These are phyloP conservation scores for Vanrija sp. DNA, from an alignment of 1,284 basidiomycete species.

Conservation along the genomic window DNA sequence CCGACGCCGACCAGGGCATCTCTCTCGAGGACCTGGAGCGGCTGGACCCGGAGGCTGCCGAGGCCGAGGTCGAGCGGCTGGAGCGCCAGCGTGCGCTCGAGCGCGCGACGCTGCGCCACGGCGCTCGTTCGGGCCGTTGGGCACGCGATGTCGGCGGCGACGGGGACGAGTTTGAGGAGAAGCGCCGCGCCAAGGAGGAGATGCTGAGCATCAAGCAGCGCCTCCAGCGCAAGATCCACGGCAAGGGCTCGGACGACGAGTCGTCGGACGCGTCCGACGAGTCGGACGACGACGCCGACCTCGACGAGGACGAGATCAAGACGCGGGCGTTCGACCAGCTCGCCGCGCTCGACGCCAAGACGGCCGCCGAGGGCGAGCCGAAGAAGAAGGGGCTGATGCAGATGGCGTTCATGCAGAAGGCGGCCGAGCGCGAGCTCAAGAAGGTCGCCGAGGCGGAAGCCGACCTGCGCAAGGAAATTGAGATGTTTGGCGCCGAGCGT, in stretches of 20 bases:
- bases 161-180: slow-evolving; percentile 33
- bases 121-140: slow-evolving; percentile 62
- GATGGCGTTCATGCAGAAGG: slow-evolving; percentile 96
- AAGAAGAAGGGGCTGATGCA: slow-evolving; percentile 66
- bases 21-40: slow-evolving; percentile 53
- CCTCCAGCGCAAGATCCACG: slow-evolving; percentile 66
- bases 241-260: slow-evolving; percentile 51
- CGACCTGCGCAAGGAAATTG: slow-evolving; percentile 67
- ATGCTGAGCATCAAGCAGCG: slow-evolving; percentile 72
- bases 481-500: slow-evolving; percentile 45
- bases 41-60: slow-evolving; percentile 56
- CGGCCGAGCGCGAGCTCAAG: slow-evolving; percentile 63
- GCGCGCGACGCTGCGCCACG: slow-evolving; percentile 79
- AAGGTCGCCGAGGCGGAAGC: slow-evolving; percentile 62
- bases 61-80: slow-evolving; percentile 60
- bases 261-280: slow-evolving; percentile 51
- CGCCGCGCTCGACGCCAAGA: slow-evolving; percentile 52
- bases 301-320: slow-evolving; percentile 55
- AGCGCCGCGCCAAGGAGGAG: slow-evolving; percentile 38
- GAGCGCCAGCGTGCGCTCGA: slow-evolving; percentile 78
- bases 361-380: slow-evolving; percentile 33
- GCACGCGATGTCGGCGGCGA: slow-evolving; percentile 33
- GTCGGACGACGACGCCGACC: slow-evolving; percentile 54
- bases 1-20: slow-evolving; percentile 39
- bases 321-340: slow-evolving; percentile 71